phyloP scores from a whole-genome alignment of 441 rosid genomes.

The Kokia cookei region DNA sequence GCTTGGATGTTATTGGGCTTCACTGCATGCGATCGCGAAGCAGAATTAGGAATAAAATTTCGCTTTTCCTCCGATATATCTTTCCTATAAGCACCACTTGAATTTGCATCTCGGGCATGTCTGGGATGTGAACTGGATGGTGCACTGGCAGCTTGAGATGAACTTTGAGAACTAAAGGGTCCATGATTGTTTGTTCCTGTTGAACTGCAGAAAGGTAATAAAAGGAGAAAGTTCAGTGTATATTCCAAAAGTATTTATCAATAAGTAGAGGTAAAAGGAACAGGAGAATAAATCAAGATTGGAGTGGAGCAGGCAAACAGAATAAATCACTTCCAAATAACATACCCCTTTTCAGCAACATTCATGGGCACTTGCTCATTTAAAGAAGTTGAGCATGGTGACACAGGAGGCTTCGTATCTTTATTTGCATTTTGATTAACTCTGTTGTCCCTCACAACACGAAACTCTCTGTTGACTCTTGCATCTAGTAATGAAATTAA shows the following conservation, averaged over 20 bases:
- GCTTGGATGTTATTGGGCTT: conserved; percentile 35
- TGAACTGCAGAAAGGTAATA: conserved; percentile 28
- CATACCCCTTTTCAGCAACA: conserved; percentile 48
- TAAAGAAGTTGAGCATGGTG: conserved; percentile 23
- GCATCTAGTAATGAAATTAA: conserved; percentile 27
- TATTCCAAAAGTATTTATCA: not conserved
- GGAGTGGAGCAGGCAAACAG: not conserved
- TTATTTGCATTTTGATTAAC: conserved; percentile 33
- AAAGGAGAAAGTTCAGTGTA: not conserved
- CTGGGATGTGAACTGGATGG: conserved; percentile 30
- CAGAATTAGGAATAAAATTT: conserved; percentile 15
- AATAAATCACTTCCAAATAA: not conserved
- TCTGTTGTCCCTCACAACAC: conserved; percentile 81
- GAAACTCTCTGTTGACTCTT: conserved; percentile 65
- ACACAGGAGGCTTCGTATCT: conserved; percentile 39
- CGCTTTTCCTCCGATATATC: conserved; percentile 36
- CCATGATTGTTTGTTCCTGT: conserved; percentile 33
- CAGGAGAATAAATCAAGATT: not conserved
- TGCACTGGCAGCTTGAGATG: conserved; percentile 32
- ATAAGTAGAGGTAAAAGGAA: not conserved
- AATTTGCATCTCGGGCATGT: conserved; percentile 26
- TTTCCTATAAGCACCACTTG: conserved; percentile 32
- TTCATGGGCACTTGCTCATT: conserved; percentile 23
- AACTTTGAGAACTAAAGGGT: conserved; percentile 26
- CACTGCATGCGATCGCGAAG: conserved; percentile 31